phyloP scores from a whole-genome alignment of 2,329 filamentous ascomycete genomes.

The Clarireedia hainanense region DNA sequence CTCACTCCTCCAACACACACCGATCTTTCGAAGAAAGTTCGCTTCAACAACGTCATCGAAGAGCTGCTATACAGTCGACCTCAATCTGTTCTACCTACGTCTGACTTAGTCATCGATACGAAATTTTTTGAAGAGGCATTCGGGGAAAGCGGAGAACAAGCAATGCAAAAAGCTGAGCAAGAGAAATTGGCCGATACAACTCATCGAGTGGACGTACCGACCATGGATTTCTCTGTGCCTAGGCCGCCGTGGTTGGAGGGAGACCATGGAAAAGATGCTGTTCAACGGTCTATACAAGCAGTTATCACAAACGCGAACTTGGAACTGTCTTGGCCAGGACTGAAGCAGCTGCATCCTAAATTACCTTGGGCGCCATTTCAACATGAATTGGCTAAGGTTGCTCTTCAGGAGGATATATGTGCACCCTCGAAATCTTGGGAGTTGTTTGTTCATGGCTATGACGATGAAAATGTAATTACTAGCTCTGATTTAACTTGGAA shows the following conservation, averaged over 20 bases:
- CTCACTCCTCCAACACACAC: constrained; percentile 23
- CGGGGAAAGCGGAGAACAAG: constrained; percentile 14
- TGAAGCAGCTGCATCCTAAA: constrained; percentile 31
- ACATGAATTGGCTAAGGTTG: constrained; percentile 28
- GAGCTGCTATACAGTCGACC: constrained; percentile 14
- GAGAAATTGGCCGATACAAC: constrained; percentile 32
- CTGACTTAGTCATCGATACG: constrained; percentile 5
- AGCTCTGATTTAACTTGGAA: constrained; percentile 40
- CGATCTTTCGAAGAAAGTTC: constrained; percentile 15
- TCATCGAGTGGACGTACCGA: constrained; percentile 40
- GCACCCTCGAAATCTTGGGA: constrained; percentile 31
- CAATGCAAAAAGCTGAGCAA: constrained; percentile 22
- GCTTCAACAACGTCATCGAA: constrained; percentile 24
- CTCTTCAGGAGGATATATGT: constrained; percentile 32
- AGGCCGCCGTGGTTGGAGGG: constrained; percentile 38
- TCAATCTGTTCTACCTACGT: neutral
- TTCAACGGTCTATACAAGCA: constrained; percentile 27
- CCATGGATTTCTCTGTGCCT: constrained; percentile 36
- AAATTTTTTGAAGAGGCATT: constrained; percentile 24
- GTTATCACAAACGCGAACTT: constrained; percentile 20
- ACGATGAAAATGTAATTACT: constrained; percentile 27
- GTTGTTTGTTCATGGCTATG: constrained; percentile 29
- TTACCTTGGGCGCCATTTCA: constrained; percentile 42
- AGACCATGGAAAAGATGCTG: constrained; percentile 10
- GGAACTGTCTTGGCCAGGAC: constrained; percentile 33